Base-by-base conservation (phyloP, 441 rosid species). In the Sinapis alba region DNA sequence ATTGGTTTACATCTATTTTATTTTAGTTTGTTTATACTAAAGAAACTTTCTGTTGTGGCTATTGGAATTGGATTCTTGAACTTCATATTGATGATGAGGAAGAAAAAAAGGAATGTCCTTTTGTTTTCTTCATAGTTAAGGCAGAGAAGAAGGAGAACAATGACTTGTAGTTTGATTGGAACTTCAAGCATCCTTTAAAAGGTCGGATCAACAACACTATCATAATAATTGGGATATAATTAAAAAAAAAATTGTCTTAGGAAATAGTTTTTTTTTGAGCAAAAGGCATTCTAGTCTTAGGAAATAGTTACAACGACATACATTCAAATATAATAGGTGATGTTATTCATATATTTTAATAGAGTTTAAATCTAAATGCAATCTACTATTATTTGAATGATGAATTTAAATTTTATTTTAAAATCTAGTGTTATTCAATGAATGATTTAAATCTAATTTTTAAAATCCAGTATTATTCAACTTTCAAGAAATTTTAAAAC, bases 101-200 rank as follows among this genome's bases (percentile, higher is more conserved):
- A n/a, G 34, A 15, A 69, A 56, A 20, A 75, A 70, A 63, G 16
- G 60, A 69, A 63, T 62, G 51, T 70, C 56, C 24, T 58, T 71
- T 68, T 57, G 66, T 58, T 70, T 77, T 57, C 80, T 77, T 77
- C 76, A 77, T 77, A 24, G 76, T 71, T 77, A 77, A 77, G 80
- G 71, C 75, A 69, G 71, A 27, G 75, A 54, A 41, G 79, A 54
- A 12, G 41, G 36, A 61, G 56, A 74, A 21, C 20, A 54, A 59
- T 74, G 73, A 74, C 56, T 41, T 61, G 47, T 68, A 21, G 36
- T 41, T 41, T 76, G 50, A 69, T 69, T 76, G 64, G 74, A 66
- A 45, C 12, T 68, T 61, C 41, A 47, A 58, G 78, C 38, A 74
- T 74, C 74, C 43, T 61, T 53, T 34, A 26, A 60, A 57, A 36